Evolutionary conservation across 176 grass and related monocot species (phyloP).

Genomic region (Carex scoparia): DNA sequence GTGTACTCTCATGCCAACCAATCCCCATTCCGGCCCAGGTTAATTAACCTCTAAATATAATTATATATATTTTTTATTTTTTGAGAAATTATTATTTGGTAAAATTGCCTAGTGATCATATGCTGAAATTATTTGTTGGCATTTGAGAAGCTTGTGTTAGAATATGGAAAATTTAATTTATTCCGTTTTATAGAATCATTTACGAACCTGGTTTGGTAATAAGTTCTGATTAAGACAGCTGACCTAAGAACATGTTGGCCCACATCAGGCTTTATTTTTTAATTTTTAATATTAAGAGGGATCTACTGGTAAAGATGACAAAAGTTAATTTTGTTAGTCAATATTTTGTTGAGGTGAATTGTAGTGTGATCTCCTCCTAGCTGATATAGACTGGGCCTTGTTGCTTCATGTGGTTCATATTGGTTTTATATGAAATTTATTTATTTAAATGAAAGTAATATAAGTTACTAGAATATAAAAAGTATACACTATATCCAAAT

Average conservation of each 20-base stretch:
- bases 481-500: background rate
- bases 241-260: background rate
- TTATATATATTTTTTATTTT: background rate
- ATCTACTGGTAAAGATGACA: background rate
- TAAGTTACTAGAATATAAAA: background rate
- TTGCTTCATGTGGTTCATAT: slow-evolving; percentile 10
- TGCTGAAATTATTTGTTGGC: background rate
- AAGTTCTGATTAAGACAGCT: background rate
- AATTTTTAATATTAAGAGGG: background rate
- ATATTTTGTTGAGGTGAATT: background rate
- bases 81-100: background rate
- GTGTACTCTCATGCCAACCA: slow-evolving; percentile 78
- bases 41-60: slow-evolving; percentile 17
- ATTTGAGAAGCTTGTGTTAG: background rate
- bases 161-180: slow-evolving; percentile 15
- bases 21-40: slow-evolving; percentile 66
- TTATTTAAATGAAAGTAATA: no score
- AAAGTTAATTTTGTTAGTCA: background rate
- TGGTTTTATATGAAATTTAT: no score
- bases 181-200: background rate
- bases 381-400: background rate
- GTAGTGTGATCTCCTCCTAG: background rate
- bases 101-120: background rate
- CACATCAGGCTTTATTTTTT: background rate
- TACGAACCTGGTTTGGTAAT: background rate